Evolutionary conservation across 2,329 filamentous ascomycete genomes (phyloP).

Genomic region (Rutstroemia sydowiana): DNA sequence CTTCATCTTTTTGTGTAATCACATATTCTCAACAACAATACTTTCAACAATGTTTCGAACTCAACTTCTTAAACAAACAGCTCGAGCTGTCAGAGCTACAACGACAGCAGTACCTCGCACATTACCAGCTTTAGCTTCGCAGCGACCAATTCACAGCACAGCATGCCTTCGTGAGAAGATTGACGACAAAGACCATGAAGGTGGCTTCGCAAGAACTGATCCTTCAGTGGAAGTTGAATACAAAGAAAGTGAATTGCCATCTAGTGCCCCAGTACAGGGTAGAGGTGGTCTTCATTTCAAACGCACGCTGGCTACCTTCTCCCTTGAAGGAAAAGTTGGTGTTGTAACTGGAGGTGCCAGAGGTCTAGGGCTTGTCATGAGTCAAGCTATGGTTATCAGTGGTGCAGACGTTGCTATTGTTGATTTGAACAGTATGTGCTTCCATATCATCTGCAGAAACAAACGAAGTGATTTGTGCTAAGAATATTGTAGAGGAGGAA

Average conservation of each 20-base stretch:
- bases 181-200: conserved; percentile 21
- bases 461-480: conserved; percentile 9
- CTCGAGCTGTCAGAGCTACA: conserved; percentile 20
- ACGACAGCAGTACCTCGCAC: conserved; percentile 13
- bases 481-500: conserved; percentile 59
- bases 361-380: conserved; percentile 86
- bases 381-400: conserved; percentile 80
- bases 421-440: conserved; percentile 84
- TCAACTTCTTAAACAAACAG: conserved; percentile 24
- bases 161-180: conserved; percentile 20
- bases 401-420: conserved; percentile 88
- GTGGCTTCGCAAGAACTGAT: conserved; percentile 66
- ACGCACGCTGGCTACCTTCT: conserved; percentile 79
- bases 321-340: conserved; percentile 73
- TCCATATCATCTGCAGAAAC: conserved; percentile 20
- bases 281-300: conserved; percentile 76
- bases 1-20: background rate
- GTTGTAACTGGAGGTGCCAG: conserved; percentile 87
- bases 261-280: conserved; percentile 62
- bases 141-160: conserved; percentile 21
- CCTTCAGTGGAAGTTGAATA: conserved; percentile 72
- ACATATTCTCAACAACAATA: background rate
- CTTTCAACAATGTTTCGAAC: conserved; percentile 25
- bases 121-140: conserved; percentile 10
- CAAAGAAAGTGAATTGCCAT: conserved; percentile 64